Conservation (phyloP, 2,329 filamentous ascomycete genomes). For the Apiospora kogelbergensis region DNA sequence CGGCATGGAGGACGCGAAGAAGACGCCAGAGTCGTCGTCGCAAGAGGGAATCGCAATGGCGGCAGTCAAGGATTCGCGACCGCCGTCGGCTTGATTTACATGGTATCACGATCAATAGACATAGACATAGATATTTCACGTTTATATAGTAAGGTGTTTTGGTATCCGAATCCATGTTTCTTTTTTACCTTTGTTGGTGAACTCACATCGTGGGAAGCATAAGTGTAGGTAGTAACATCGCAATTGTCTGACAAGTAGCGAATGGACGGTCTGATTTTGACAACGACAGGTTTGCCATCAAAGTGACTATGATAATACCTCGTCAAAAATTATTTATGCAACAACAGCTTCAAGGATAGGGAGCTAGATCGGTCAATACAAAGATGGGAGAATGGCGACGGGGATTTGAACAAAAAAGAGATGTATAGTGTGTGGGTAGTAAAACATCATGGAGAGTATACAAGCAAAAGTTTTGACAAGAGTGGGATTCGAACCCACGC, state of each 20-base stretch:
- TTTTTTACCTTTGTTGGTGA: background rate
- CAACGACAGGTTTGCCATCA: background rate
- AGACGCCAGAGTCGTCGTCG: background rate
- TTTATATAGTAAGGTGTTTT: background rate
- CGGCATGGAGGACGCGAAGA: conserved; percentile 12
- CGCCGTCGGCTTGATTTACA: background rate
- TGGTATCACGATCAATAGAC: background rate
- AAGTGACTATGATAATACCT: background rate
- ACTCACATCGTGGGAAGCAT: background rate
- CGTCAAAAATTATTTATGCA: no score
- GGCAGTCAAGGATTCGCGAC: background rate
- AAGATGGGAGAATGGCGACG: no score
- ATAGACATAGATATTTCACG: background rate
- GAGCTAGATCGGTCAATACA: background rate
- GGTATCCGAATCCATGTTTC: background rate
- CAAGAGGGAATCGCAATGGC: background rate
- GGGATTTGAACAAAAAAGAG: background rate
- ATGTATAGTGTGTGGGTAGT: background rate
- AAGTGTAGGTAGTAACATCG: background rate
- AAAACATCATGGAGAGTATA: background rate
- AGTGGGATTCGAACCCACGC: conserved; percentile 42
- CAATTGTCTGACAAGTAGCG: background rate
- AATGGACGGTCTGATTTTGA: background rate
- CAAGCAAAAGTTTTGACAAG: conserved; percentile 27
- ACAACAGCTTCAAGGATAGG: background rate